Conservation (phyloP, 2,329 filamentous ascomycete genomes). For the Hypoxylon sp. region DNA sequence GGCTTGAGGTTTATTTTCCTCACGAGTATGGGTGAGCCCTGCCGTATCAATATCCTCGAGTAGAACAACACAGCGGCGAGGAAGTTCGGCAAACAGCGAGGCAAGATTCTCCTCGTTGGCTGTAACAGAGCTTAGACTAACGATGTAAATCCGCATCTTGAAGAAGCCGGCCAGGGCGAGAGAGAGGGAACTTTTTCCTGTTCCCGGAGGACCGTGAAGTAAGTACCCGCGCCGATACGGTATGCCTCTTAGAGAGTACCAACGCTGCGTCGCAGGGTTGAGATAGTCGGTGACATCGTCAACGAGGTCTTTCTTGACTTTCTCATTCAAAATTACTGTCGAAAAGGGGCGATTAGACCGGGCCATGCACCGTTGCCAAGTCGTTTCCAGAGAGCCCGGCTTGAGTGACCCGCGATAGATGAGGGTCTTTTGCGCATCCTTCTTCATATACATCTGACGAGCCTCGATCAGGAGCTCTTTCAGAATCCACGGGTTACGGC, state of each 20-base stretch:
- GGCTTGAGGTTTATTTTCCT: slow-evolving; percentile 50
- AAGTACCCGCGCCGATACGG: slow-evolving; percentile 89
- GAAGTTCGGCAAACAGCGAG: slow-evolving; percentile 75
- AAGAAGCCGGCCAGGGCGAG: slow-evolving; percentile 79
- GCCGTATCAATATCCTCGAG: slow-evolving; percentile 84
- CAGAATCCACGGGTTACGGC: slow-evolving; percentile 71
- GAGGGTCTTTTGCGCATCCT: slow-evolving; percentile 73
- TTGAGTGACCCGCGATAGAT: slow-evolving; percentile 72
- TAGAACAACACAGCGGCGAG: slow-evolving; percentile 78
- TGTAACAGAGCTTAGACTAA: slow-evolving; percentile 74
- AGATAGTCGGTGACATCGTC: slow-evolving; percentile 75
- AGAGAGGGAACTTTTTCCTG: slow-evolving; percentile 81
- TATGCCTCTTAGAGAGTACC: slow-evolving; percentile 88
- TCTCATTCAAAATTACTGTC: slow-evolving; percentile 75
- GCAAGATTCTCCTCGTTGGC: slow-evolving; percentile 77
- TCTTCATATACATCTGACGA: slow-evolving; percentile 67
- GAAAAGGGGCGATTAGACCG: slow-evolving; percentile 73
- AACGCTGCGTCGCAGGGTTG: slow-evolving; percentile 74
- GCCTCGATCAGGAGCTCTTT: slow-evolving; percentile 75
- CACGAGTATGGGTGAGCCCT: slow-evolving; percentile 74
- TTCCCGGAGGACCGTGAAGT: slow-evolving; percentile 84
- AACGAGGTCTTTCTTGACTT: slow-evolving; percentile 71
- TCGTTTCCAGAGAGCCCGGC: slow-evolving; percentile 59
- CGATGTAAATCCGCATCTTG: slow-evolving; percentile 79
- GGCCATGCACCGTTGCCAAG: slow-evolving; percentile 75